Conservation (phyloP, 768 basidiomycete genomes). For the Kwoniella botswanensis region DNA sequence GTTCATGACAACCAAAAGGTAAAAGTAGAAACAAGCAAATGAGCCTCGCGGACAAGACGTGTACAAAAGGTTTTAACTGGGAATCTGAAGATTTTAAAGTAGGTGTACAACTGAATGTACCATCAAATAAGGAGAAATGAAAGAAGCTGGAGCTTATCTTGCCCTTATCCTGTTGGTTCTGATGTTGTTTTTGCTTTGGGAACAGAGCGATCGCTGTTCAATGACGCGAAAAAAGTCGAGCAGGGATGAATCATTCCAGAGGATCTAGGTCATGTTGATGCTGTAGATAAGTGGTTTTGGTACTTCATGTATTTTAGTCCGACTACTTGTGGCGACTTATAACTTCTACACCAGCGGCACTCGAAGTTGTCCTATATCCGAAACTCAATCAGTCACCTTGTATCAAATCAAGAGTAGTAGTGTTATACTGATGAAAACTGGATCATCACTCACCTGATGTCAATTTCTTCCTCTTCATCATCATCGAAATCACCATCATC, state of each 20-base stretch:
- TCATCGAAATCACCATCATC: slow-evolving; percentile 43
- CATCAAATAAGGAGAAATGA: no score
- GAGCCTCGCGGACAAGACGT: neutral
- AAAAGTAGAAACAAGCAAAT: neutral
- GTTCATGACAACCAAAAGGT: neutral
- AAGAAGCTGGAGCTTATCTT: no score
- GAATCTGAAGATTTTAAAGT: neutral
- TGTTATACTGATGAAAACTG: no score
- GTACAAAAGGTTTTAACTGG: no score
- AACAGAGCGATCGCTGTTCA: neutral
- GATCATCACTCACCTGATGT: slow-evolving; percentile 23
- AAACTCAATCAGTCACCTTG: slow-evolving; percentile 12
- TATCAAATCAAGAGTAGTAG: neutral
- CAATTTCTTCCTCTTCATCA: slow-evolving; percentile 40
- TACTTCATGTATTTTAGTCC: neutral
- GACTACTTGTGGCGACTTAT: slow-evolving; percentile 47
- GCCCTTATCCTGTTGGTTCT: neutral
- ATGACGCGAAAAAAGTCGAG: no score
- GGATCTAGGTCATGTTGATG: no score
- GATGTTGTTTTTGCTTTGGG: neutral
- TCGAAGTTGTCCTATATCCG: slow-evolving; percentile 46
- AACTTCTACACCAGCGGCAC: slow-evolving; percentile 56
- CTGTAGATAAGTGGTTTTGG: neutral
- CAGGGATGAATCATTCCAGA: no score
- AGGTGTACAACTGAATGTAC: neutral